Base-by-base conservation (phyloP, 1,284 basidiomycete genomes). In the Cutaneotrichosporon cavernicola region DNA sequence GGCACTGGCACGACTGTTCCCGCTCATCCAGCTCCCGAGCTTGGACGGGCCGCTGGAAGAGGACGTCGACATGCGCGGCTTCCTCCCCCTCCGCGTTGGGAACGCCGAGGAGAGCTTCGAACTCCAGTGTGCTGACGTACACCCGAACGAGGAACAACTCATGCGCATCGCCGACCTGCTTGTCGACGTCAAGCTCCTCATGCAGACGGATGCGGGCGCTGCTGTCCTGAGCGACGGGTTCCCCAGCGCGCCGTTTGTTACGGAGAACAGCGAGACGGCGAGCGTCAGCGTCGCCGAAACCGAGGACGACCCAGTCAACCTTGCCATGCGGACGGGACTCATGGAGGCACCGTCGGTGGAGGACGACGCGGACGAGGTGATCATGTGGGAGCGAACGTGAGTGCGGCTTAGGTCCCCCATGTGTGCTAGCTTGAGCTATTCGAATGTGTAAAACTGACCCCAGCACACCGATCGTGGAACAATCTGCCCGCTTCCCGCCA, bases 101-200 rank as follows among this genome's bases (percentile, higher is more conserved):
- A 38, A 73, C 51, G 78, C 85, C 1, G 59, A 55, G 13, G 63
- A 65, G 13, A 60, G 32, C 46, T 8, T 51, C 21, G 18, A 69
- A 57, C 14, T 22, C 0, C 73, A 69, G 21, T 34, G 21, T 26
- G 67, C 40, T 47, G 62, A 63, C 21, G 65, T 70, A 32, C 95
- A 97, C 81, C 95, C 95, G 3, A 97, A 97, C 71, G 93, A 92
- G 70, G 92, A 95, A 82, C 91, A 95, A 73, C 82, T 97, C 56
- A 96, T 97, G 92, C 86, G 96, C 64, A 90, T 98, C 61, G 84
- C 86, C 36, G 95, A 97, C 78, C 81, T 98, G 56, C 83, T 95
- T 60, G 83, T 85, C 31, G 94, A 97, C 73, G 90, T 89, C 1
- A 85, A 83, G 64, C 62, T 81, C 58, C 69, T 81, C 31, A 66